Conservation (phyloP, 1,139 yeast species). For the Saccharomyces hybrid region DNA sequence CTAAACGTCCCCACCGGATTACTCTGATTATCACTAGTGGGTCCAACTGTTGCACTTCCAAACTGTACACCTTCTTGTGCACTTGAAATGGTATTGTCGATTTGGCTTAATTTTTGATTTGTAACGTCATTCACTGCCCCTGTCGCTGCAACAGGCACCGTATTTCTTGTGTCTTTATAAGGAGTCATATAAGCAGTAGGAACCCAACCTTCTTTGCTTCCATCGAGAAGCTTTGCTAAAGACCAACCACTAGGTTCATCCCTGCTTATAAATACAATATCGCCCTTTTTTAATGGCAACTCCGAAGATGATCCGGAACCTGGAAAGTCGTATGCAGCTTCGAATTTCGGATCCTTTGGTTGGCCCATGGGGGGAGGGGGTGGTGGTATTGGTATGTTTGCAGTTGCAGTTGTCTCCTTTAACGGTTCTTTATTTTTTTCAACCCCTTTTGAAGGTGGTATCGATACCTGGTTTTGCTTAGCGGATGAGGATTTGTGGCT, state of each 20-base stretch:
- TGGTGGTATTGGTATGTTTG: constrained; percentile 56
- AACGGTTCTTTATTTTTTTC: constrained; percentile 12
- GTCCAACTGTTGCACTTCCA: constrained; percentile 17
- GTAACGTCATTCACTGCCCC: constrained; percentile 8
- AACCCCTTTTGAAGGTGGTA: neutral
- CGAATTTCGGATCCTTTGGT: constrained; percentile 70
- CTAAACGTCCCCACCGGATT: constrained; percentile 43
- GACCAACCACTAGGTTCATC: constrained; percentile 89
- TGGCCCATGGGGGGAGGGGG: constrained; percentile 50
- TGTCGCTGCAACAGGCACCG: neutral
- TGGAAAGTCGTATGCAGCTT: constrained; percentile 82
- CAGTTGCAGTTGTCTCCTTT: constrained; percentile 19
- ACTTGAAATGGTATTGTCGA: constrained; percentile 12
- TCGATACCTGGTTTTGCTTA: neutral
- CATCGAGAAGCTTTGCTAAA: constrained; percentile 69
- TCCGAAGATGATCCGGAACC: constrained; percentile 81
- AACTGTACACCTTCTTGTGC: constrained; percentile 15
- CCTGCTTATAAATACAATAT: constrained; percentile 60
- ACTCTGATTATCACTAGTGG: constrained; percentile 17
- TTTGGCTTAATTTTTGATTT: neutral
- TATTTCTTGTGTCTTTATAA: constrained; percentile 31
- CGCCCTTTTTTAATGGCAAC: constrained; percentile 68
- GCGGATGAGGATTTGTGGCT: neutral
- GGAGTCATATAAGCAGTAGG: constrained; percentile 85
- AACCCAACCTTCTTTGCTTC: constrained; percentile 88